Conservation (phyloP, 2,329 filamentous ascomycete species). For the Verticillium albo-atrum region DNA sequence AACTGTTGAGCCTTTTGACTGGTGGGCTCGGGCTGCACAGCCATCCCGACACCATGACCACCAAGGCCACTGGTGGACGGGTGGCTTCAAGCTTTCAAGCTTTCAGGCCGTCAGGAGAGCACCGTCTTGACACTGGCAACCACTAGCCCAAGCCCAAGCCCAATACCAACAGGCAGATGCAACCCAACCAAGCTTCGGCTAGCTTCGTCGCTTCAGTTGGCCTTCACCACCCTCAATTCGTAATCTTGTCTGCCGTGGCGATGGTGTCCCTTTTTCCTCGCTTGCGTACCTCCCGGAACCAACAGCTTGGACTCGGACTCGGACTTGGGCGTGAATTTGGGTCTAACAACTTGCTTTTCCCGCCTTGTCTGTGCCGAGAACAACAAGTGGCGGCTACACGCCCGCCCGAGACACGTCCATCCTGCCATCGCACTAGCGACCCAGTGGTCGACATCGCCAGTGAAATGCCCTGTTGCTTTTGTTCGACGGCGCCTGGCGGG, state of each 20-base stretch:
- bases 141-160: neutral
- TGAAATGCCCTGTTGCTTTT: neutral
- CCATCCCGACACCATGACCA: neutral
- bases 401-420: neutral
- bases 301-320: neutral
- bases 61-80: neutral
- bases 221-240: neutral
- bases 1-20: too few species aligned
- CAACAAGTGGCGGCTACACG: neutral
- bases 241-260: neutral
- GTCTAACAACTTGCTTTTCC: neutral
- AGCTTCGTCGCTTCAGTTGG: neutral
- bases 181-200: neutral
- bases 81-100: neutral
- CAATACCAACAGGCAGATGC: neutral
- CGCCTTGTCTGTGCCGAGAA: neutral
- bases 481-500: neutral
- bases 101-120: neutral
- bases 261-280: neutral
- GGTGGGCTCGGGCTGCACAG: neutral
- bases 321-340: too few species aligned
- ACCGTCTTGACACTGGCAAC: neutral
- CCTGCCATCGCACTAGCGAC: neutral
- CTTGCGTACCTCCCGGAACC: too few species aligned
- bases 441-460: neutral